A percentile compares a stretch with the other conserved stretches of the same genome.
phyloP scores from a whole-genome alignment of 169 alveolate genomes.

The Plasmodium inui region DNA sequence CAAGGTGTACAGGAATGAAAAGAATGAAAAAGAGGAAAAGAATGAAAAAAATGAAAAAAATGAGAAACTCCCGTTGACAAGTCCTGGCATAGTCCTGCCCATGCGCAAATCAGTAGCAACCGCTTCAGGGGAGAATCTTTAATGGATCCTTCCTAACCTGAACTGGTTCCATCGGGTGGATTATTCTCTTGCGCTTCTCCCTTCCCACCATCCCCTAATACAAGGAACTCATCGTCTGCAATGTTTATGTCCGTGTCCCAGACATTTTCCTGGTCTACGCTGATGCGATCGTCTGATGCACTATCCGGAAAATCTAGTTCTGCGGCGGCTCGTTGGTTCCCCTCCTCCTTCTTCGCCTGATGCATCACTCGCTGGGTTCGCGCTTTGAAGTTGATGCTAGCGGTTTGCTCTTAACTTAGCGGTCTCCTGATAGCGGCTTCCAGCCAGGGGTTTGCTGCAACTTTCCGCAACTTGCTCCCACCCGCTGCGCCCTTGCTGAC shows the following conservation, averaged over 20 bases:
- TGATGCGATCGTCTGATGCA: slow-evolving; percentile 30
- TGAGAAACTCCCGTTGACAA: neutral
- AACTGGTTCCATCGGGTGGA: neutral
- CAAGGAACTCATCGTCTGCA: slow-evolving; percentile 37
- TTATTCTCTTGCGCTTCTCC: neutral
- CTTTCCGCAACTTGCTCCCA: neutral
- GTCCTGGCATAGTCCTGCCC: neutral
- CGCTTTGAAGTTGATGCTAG: neutral
- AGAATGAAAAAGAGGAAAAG: too few relatives aligned
- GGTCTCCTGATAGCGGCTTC: neutral
- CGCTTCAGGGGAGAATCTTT: neutral
- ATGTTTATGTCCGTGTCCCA: slow-evolving; percentile 48
- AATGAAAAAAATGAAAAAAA: neutral
- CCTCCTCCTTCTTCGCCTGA: slow-evolving; percentile 8
- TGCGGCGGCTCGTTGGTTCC: neutral
- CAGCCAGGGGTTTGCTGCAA: neutral
- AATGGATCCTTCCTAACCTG: neutral
- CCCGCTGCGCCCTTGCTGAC: neutral
- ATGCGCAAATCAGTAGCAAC: neutral
- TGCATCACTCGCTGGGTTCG: slow-evolving; percentile 19
- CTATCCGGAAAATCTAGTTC: slow-evolving; percentile 32
- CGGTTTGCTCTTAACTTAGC: neutral
- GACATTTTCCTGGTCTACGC: slow-evolving; percentile 37
- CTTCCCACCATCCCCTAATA: neutral
- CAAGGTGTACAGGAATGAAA: neutral